Evolutionary conservation across 2,329 filamentous ascomycete species (phyloP), one percentile per base, ranked within the genome.

Genomic region (Pyricularia sp.): DNA sequence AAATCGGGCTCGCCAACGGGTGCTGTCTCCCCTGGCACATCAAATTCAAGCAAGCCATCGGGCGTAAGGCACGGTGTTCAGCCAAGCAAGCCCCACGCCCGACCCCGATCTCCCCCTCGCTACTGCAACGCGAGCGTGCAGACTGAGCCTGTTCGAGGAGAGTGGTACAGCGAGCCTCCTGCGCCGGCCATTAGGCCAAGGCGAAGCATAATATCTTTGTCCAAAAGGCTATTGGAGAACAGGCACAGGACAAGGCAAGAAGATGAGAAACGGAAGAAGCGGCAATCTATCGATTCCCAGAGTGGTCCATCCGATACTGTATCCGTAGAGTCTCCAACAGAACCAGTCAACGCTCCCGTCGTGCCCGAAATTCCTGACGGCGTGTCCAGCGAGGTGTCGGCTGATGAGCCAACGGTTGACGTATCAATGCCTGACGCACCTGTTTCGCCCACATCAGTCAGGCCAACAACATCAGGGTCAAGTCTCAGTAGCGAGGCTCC

Each of bases 121-220:
- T 86, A 86, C 68, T 74, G 78, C 63, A 80, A 85, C 69, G 79
- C 75, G 10, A 72, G 75, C 5, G 78, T 82, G 2, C 84, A 86
- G 69, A 86, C 84, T 0, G 83, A 85, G 33, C 77, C 79, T 0
- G 81, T 82, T 0, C 76, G 79, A 35, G 81, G 80, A 16, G 79
- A 80, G 66, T 84, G 81, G 81, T 84, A 80, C 66, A 81, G 78
- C 66, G 74, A 75, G 33, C 68, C 71, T 30, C 61, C 63, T 1
- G 69, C 66, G 5, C 72, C 73, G 61, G 70, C 75, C 0, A 71
- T 75, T 0, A 77, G 75, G 53, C 75, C 76, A 0, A 81, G 75
- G 67, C 81, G 79, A 63, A 77, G 79, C 35, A 76, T 85, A 13
- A 78, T 84, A 4, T 81, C 82, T 0, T 73, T 86, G 2, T 81